These are phyloP conservation scores for Phialophora tarda DNA, from an alignment of 2,329 filamentous ascomycete genomes.

Conservation along the genomic window DNA sequence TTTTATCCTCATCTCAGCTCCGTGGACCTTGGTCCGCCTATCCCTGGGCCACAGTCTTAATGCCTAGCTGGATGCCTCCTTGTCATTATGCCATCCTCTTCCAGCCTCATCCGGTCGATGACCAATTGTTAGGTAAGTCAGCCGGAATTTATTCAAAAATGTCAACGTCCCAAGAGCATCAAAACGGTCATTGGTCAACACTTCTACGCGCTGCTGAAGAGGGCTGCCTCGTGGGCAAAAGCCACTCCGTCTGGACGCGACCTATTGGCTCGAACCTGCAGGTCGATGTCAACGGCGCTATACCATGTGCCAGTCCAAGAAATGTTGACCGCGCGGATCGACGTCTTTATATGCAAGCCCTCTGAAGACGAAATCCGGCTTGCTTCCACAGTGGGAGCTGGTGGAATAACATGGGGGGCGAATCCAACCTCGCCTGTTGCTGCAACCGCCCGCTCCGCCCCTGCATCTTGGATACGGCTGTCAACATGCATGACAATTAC, in stretches of 20 bases:
- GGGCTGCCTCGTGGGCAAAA: neutral
- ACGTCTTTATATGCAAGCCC: slow-evolving; percentile 13
- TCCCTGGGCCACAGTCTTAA: slow-evolving; percentile 18
- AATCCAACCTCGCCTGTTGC: slow-evolving; percentile 20
- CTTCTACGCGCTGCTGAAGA: neutral
- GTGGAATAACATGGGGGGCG: neutral
- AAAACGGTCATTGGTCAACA: neutral
- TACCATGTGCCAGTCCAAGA: slow-evolving; percentile 8
- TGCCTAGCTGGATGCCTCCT: neutral
- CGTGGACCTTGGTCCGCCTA: slow-evolving; percentile 13
- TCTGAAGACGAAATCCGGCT: neutral
- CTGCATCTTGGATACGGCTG: slow-evolving; percentile 18
- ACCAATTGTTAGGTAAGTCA: slow-evolving; percentile 6
- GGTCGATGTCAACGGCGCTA: slow-evolving; percentile 20
- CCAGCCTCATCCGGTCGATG: slow-evolving; percentile 25
- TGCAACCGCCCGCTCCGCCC: slow-evolving; percentile 14
- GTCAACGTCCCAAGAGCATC: neutral
- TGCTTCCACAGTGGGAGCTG: neutral
- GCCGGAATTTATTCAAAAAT: neutral
- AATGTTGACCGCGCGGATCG: slow-evolving; percentile 7
- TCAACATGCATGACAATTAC: slow-evolving; percentile 31
- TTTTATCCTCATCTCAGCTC: slow-evolving; percentile 18
- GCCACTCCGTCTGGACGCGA: neutral
- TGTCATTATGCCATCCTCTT: slow-evolving; percentile 25
- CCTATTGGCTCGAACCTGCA: slow-evolving; percentile 1